Base-by-base conservation (phyloP, 257 asterid genomes). In the Pogostemon cablin region DNA sequence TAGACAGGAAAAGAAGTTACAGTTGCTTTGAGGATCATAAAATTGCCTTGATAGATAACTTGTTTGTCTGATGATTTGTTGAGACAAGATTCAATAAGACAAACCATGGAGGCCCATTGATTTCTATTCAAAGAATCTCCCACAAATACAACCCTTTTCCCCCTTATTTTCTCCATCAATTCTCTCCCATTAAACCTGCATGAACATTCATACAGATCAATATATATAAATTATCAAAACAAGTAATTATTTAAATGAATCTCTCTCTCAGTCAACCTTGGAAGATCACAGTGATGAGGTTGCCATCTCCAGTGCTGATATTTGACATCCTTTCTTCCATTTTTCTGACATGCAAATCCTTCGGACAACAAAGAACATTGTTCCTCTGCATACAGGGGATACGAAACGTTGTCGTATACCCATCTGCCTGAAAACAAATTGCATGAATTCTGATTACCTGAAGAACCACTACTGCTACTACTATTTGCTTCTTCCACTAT, bases 61-160 rank as follows among this genome's bases (percentile, higher is more conserved):
- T 53, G 7, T 71, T 71, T 82, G 10, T 47, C 67, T 4, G 67
- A 57, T 7, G 71, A 63, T 25, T 69, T 48, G 1, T 40, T 12
- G 4, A 75, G 73, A 9, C 68, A 57, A 3, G 86, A 72, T 62
- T 84, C 85, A 5, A 84, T 65, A 35, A 81, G 41, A 49, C 91
- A 87, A 9, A 83, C 85, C 84, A 90, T 69, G 7, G 96, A 89
- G 12, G 39, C 69, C 88, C 90, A 87, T 72, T 85, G 90, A 32
- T 85, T 85, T 64, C 84, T 79, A 65, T 79, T 86, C 56, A 89
- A 59, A 0, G 96, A 89, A 81, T 89, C 96, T 17, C 96, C 96
- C 3, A 86, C 90, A 63, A 73, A 87, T 3, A 87, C 75, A 57
- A 90, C 61, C 82, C 82, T 89, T 42, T 85, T 89, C 9, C 88